Evolutionary conservation across 768 basidiomycete genomes (phyloP).

Genomic region (Mycena belliarum): DNA sequence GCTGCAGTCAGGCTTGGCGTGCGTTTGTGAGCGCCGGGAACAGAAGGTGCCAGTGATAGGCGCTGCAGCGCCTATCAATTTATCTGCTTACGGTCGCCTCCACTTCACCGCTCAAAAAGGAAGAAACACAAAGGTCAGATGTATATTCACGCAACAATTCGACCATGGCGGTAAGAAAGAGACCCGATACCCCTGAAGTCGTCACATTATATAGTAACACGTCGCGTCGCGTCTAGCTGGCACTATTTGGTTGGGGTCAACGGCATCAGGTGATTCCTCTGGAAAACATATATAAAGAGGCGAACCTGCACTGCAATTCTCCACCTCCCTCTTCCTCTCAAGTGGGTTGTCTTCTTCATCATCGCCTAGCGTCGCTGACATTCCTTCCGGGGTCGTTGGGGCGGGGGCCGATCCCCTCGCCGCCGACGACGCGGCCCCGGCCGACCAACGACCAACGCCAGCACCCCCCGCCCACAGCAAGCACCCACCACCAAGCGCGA

Average conservation of each 20-base stretch:
- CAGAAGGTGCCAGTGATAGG: not conserved
- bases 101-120: constrained; percentile 5
- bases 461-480: no score
- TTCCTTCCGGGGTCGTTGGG: not conserved
- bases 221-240: not conserved
- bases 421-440: not conserved
- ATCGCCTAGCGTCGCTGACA: not conserved
- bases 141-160: not conserved
- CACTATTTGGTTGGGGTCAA: not conserved
- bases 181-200: not conserved
- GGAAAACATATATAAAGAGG: not conserved
- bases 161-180: not conserved
- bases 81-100: not conserved
- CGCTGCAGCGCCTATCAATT: not conserved
- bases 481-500: not conserved
- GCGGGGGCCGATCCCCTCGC: not conserved
- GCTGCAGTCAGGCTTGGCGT: no score
- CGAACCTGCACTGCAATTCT: not conserved
- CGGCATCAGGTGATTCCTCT: not conserved
- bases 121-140: not conserved
- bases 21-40: no score
- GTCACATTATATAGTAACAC: not conserved
- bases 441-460: no score
- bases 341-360: not conserved
- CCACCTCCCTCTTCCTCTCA: not conserved